A percentile compares a stretch with the other conserved stretches of the same genome.
phyloP scores from a whole-genome alignment of 306 rosid species.

The Cicer pinnatifidum region DNA sequence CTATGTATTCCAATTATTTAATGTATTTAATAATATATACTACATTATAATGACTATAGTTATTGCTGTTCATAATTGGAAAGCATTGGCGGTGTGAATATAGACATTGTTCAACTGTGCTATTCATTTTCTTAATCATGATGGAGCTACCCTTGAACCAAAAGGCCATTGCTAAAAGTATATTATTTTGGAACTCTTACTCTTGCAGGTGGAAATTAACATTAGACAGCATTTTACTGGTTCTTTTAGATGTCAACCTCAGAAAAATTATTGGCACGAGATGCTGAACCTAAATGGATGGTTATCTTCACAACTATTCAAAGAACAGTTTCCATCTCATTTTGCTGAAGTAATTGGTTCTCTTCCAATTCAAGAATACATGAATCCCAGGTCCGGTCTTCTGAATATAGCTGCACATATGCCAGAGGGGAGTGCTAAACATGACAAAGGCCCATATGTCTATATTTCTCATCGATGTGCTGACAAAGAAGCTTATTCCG shows the following conservation, averaged over 20 bases:
- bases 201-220: constrained; percentile 89
- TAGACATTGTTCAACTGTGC: background rate
- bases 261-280: constrained; percentile 67
- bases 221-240: constrained; percentile 82
- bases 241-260: constrained; percentile 66
- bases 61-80: constrained; percentile 18
- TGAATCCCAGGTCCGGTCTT: constrained; percentile 87
- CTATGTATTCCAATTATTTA: constrained; percentile 26
- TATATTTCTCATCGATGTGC: constrained; percentile 75
- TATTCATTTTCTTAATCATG: background rate
- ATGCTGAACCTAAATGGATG: constrained; percentile 81
- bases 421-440: constrained; percentile 69
- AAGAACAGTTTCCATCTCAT: constrained; percentile 91
- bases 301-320: constrained; percentile 86
- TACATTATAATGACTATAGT: constrained; percentile 5
- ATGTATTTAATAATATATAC: constrained; percentile 16
- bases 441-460: constrained; percentile 82
- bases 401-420: constrained; percentile 81
- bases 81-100: background rate
- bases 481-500: constrained; percentile 67
- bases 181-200: constrained; percentile 36
- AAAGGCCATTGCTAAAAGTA: constrained; percentile 19
- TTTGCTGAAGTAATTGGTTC: constrained; percentile 72
- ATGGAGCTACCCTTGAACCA: constrained; percentile 27
- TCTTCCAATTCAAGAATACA: constrained; percentile 90